Base-by-base conservation (phyloP, 768 basidiomycete genomes). In the Scleroderma bovista region DNA sequence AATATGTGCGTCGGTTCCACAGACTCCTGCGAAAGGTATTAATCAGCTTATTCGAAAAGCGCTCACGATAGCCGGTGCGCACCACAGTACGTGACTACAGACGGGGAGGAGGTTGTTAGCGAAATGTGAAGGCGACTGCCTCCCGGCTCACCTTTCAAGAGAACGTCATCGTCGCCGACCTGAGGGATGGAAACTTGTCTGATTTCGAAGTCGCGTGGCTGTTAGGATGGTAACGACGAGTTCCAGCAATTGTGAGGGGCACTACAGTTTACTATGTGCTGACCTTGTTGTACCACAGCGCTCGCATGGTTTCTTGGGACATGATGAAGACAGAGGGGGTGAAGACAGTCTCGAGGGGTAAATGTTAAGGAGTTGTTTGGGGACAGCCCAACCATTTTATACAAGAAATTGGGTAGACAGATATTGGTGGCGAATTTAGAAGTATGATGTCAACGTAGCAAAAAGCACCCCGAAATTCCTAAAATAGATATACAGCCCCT, bases 241-340 rank as follows among this genome's bases (percentile, higher is more conserved):
- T 22, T 20, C 43, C 15, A 24, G 15, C 31, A 40, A 17, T 29
- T 29, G 26, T 29, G 26, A 29, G 26, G 26, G 26, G 26, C 26
- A n/a, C n/a, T n/a, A n/a, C n/a, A n/a, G n/a, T n/a, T n/a, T 29
- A 29, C 26, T 29, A 29, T 29, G 26, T 29, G 26, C 52, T 6
- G 56, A 87, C 86, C 54, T 74, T 74, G 59, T 75, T 76, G 70
- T 88, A 90, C 72, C 78, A 88, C 57, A 88, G 69, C 16, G 87
- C 87, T 67, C 80, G 78, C 87, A 90, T 89, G 22, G 73, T 79
- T 68, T 76, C 79, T 64, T 80, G 62, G 45, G 76, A 72, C 79
- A 81, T 81, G 60, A 40, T 57, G 54, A 43, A 11, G 38, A 26
- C 3, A 36, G 46, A 33, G 48, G 24, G 38, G 3, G 12, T 40